Evolutionary conservation across 2,329 filamentous ascomycete genomes (phyloP), one percentile per base, ranked within the genome.

Genomic region (Beauveria sp.): DNA sequence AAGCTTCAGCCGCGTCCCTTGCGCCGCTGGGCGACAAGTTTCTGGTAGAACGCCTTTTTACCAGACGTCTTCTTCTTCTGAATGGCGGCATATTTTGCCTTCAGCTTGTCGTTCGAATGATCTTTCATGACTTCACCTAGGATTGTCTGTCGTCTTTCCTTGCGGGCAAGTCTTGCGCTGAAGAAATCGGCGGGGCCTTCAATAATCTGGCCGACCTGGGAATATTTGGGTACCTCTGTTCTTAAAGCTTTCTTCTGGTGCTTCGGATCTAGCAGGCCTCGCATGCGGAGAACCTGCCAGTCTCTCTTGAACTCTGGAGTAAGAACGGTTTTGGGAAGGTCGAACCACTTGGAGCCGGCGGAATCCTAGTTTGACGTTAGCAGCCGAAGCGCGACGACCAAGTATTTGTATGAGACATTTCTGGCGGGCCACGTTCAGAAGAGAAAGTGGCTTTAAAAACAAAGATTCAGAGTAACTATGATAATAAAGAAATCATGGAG

Each of bases 211-310:
- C 93, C 95, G 31, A 96, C 85, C 69, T 96, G 91, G 22, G 90
- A 96, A 72, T 89, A 98, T 64, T 91, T 86, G 1, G 95, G 95
- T 10, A 71, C 68, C 45, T 64, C 70, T 63, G 83, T 81, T 71
- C 89, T 92, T 61, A 85, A 82, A 57, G 93, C 88, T 74, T 97
- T 98, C 73, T 93, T 96, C 80, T 96, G 96, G 70, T 93, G 89
- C 72, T 98, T 93, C 1, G 92, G 88, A 67, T 98, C 93, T 24
- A 98, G 81, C 22, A 96, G 88, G 61, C 87, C 88, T 73, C 95
- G 87, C 88, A 97, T 93, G 66, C 91, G 88, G 63, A 99, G 79
- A 12, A 98, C 80, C 74, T 97, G 92, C 56, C 97, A 80, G 72
- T 99, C 93, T 67, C 91, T 84, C 75, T 93, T 96, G 64, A 97